Evolutionary conservation across 2,329 filamentous ascomycete species (phyloP).

Genomic region (Fusarium veterinarium): DNA sequence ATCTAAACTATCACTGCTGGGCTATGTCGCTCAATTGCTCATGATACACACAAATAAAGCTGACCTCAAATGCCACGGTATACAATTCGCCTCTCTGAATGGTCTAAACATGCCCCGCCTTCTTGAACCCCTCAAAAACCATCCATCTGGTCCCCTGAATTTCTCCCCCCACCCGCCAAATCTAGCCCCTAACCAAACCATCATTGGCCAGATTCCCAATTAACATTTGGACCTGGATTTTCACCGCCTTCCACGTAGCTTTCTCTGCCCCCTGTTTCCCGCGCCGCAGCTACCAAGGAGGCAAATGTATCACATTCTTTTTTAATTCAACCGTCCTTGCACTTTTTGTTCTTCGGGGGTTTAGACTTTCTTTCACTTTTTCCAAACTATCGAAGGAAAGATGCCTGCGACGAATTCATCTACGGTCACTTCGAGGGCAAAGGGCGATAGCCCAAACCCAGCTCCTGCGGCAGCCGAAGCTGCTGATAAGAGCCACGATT

Average conservation of each 20-base stretch:
- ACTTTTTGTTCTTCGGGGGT: not conserved
- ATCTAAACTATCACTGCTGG: not conserved
- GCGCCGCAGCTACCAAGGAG: constrained; percentile 23
- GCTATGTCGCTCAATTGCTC: not conserved
- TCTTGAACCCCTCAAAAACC: constrained; percentile 38
- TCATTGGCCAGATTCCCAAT: constrained; percentile 18
- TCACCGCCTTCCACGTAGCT: constrained; percentile 46
- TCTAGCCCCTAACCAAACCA: constrained; percentile 29
- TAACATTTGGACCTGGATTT: constrained; percentile 28
- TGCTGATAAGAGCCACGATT: constrained; percentile 60
- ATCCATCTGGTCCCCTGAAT: constrained; percentile 32
- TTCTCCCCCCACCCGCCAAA: constrained; percentile 12
- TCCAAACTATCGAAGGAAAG: not conserved
- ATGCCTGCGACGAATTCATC: constrained; percentile 48
- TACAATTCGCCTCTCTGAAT: constrained; percentile 31
- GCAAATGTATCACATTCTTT: constrained; percentile 34
- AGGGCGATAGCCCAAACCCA: constrained; percentile 37
- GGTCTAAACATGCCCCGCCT: constrained; percentile 35
- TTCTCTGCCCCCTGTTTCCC: constrained; percentile 14
- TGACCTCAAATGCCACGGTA: constrained; percentile 28
- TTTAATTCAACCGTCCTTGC: constrained; percentile 9
- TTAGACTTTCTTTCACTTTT: not conserved
- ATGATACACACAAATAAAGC: not conserved
- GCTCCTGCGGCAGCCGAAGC: constrained; percentile 15
- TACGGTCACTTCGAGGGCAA: constrained; percentile 50